Evolutionary conservation across 768 basidiomycete species (phyloP).

Genomic region (Dioszegia hungarica): DNA sequence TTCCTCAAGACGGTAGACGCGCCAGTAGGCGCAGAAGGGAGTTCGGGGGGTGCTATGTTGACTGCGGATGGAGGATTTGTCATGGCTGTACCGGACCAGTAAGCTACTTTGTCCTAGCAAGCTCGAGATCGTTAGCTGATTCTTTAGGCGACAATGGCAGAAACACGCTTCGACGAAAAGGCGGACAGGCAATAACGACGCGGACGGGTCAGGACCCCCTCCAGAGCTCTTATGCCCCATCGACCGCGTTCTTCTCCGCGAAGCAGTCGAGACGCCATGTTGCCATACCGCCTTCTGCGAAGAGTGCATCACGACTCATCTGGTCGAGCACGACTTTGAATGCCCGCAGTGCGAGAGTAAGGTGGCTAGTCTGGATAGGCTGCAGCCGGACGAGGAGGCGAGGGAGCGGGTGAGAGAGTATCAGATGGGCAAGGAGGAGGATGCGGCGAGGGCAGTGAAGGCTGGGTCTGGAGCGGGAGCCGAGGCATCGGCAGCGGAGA

Average conservation of each 20-base stretch:
- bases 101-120: constrained; percentile 44
- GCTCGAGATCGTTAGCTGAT: background rate
- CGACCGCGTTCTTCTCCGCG: constrained; percentile 86
- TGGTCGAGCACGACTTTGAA: constrained; percentile 89
- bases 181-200: constrained; percentile 76
- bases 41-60: constrained; percentile 86
- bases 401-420: constrained; percentile 74
- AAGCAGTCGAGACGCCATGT: constrained; percentile 93
- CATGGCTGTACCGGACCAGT: constrained; percentile 94
- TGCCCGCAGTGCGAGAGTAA: constrained; percentile 87
- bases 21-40: constrained; percentile 50
- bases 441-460: constrained; percentile 41
- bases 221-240: constrained; percentile 73
- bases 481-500: constrained; percentile 40
- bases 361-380: constrained; percentile 81
- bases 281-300: constrained; percentile 89
- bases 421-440: constrained; percentile 58
- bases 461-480: constrained; percentile 11
- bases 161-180: constrained; percentile 62
- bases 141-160: constrained; percentile 83
- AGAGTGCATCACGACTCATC: constrained; percentile 90
- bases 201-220: constrained; percentile 26
- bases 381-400: constrained; percentile 71
- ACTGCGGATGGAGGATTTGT: constrained; percentile 98
- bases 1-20: constrained; percentile 95